These are phyloP conservation scores for Comarum palustre DNA, from an alignment of 306 rosid genomes.

Conservation along the genomic window DNA sequence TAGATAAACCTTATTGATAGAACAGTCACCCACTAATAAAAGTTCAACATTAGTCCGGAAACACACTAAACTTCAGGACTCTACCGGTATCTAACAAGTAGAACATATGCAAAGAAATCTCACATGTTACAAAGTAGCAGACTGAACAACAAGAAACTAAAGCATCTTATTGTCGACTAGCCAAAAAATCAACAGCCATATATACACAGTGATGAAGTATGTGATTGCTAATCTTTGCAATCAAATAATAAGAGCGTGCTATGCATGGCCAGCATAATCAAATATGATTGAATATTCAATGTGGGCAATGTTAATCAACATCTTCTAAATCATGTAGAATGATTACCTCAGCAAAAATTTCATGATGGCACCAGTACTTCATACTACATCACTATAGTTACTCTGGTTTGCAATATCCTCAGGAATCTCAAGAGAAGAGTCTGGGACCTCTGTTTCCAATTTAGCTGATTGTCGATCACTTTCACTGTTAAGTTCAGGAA, in stretches of 20 bases:
- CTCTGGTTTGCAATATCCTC: conserved; percentile 65
- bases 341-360: conserved; percentile 41
- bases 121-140: neutral
- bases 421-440: conserved; percentile 53
- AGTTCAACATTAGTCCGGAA: neutral
- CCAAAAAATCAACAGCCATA: neutral
- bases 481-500: conserved; percentile 38
- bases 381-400: conserved; percentile 64
- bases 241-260: neutral
- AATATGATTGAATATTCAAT: neutral
- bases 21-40: neutral
- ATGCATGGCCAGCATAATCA: neutral
- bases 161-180: neutral
- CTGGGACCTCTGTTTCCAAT: conserved; percentile 48
- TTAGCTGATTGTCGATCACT: conserved; percentile 38
- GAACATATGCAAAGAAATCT: conserved; percentile 3
- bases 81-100: neutral
- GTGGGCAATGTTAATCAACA: neutral
- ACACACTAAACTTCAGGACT: neutral
- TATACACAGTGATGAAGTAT: conserved; percentile 1
- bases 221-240: neutral
- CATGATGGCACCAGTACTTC: conserved; percentile 35
- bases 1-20: neutral
- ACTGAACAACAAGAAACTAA: neutral
- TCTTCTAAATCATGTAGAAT: conserved; percentile 6